Conservation (phyloP, 2,329 filamentous ascomycete genomes). For the Penicillium polonicum region DNA sequence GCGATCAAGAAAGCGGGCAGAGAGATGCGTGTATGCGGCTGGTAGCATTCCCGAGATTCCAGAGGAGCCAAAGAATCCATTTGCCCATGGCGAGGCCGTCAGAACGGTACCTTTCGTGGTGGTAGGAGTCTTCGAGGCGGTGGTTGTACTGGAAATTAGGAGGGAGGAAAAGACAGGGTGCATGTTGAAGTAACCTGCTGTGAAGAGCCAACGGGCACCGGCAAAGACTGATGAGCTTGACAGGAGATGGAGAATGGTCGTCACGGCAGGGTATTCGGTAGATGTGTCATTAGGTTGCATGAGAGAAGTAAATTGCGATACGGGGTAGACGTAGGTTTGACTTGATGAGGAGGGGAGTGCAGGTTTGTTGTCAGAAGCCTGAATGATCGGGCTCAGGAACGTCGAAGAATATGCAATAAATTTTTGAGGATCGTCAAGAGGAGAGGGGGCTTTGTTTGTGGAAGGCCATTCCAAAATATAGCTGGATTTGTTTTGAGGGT, state of each 20-base stretch:
- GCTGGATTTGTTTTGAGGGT: constrained; percentile 42
- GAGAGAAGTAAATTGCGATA: constrained; percentile 84
- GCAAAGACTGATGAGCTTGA: constrained; percentile 59
- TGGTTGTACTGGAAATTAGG: constrained; percentile 66
- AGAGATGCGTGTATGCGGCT: constrained; percentile 86
- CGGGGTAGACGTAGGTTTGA: constrained; percentile 78
- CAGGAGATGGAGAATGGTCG: constrained; percentile 68
- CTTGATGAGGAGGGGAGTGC: constrained; percentile 35
- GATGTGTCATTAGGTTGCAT: constrained; percentile 70
- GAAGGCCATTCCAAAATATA: constrained; percentile 70
- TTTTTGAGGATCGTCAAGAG: constrained; percentile 64
- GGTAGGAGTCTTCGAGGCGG: constrained; percentile 28
- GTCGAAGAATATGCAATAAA: constrained; percentile 70
- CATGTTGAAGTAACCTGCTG: constrained; percentile 97
- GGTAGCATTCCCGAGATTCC: constrained; percentile 89
- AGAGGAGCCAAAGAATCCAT: constrained; percentile 87
- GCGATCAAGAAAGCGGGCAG: constrained; percentile 72
- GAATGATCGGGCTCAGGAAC: constrained; percentile 66
- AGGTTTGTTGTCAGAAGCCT: constrained; percentile 44
- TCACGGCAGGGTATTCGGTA: constrained; percentile 83
- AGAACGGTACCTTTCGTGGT: constrained; percentile 71
- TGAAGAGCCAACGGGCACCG: constrained; percentile 87
- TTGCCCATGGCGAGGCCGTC: constrained; percentile 88
- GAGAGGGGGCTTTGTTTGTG: constrained; percentile 71
- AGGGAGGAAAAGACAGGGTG: constrained; percentile 78